Base-by-base conservation (phyloP, 345 rosid species). In the Salix viminalis region DNA sequence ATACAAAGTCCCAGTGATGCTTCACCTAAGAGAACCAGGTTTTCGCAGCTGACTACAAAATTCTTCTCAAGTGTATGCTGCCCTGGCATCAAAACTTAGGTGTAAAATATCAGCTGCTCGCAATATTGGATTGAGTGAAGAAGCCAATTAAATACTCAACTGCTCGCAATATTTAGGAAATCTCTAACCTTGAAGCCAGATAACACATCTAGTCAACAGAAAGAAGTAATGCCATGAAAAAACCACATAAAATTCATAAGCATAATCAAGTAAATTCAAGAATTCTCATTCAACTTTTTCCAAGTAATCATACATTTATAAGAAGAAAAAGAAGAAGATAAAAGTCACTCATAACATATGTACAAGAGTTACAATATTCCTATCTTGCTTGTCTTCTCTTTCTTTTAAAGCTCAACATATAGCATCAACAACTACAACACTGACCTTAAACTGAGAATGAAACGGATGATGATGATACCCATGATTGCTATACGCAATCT, bases 361-460 rank as follows among this genome's bases (percentile, higher is more conserved):
- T 71, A 80, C 79, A 76, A 23, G 36, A 44, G 50, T 77, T 81
- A 81, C 80, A 77, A 10, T 23, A 58, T 30, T 32, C 52, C 30
- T 39, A 44, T 21, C 26, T 80, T 54, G 39, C 48, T 58, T 39
- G 67, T 62, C 76, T 64, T 67, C 60, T 26, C 60, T 58, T 46
- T 52, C 75, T 79, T 64, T 50, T 52, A 73, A 73, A 76, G 37
- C 42, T 71, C 74, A 76, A 77, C 71, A 62, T 68, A 72, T 60
- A 73, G 21, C 80, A 68, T 21, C 74, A 67, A 54, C 78, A 74
- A 56, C 79, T 54, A 65, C 74, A 85, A 82, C 87, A 92, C 99
- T 94, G 90, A 96, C 99, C 99, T 96, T 96, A 86, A 87, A 96
- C 96, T 94, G 97, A 84, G 97, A 91, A 91, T 94, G 98, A 92